These are phyloP conservation scores for Salix viminalis DNA, from an alignment of 345 rosid species.

Conservation along the genomic window DNA sequence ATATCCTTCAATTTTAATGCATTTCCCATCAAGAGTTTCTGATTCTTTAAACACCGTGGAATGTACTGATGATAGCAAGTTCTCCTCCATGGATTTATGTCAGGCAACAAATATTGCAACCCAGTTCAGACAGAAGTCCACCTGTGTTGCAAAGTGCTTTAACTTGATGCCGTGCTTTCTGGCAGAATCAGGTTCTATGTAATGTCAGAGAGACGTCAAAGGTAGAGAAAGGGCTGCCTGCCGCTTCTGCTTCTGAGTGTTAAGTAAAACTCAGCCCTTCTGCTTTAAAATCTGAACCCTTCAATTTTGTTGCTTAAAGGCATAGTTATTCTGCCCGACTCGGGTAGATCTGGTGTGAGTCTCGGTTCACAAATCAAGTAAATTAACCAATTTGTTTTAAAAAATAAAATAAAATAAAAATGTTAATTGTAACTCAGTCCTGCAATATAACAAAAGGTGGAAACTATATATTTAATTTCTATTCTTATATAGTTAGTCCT, in stretches of 20 bases:
- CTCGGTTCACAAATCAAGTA: too few relatives aligned
- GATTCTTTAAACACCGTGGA: constrained; percentile 73
- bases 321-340: too few relatives aligned
- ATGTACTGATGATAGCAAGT: constrained; percentile 46
- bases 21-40: constrained; percentile 60
- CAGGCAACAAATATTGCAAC: not conserved
- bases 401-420: too few relatives aligned
- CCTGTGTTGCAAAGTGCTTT: not conserved
- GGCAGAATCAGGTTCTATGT: not conserved
- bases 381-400: too few relatives aligned
- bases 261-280: too few relatives aligned
- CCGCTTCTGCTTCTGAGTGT: not conserved
- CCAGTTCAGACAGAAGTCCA: not conserved
- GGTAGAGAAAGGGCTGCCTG: not conserved
- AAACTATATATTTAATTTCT: not conserved
- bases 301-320: not conserved
- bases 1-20: constrained; percentile 63
- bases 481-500: not conserved
- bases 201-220: not conserved
- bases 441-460: not conserved
- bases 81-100: constrained; percentile 32
- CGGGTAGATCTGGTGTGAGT: too few relatives aligned
- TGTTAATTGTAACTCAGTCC: not conserved
- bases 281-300: not conserved
- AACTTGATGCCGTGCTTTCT: not conserved